Evolutionary conservation across 139 green algal genomes (phyloP), one percentile per base, ranked within the genome.

Genomic region (Chlamydomonas sp.): DNA sequence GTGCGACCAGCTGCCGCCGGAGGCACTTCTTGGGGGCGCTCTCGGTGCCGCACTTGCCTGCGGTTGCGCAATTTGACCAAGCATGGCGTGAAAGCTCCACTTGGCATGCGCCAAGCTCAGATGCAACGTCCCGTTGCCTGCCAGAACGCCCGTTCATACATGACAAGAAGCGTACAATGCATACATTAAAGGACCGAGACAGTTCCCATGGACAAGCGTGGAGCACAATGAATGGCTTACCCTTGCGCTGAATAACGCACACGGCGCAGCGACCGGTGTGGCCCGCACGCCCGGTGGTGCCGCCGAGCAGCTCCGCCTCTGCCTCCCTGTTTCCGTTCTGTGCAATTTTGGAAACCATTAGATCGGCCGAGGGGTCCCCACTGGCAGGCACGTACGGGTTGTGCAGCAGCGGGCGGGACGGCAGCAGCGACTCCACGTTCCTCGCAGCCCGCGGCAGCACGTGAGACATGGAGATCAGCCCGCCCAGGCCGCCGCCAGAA

Each of bases 1-100:
- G 74, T 0, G 83, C 83, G 1, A 87, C 83, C 62, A 86, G 61
- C 85, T 91, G 84, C 0, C 91, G 83, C 12, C 93, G 89, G 64
- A 95, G 89, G 89, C 94, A 96, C 83, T 93, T 93, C 67, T 86
- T 87, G 5, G 92, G 92, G 7, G 94, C 94, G 1, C 85, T 91
- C 63, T 92, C 84, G 15, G 92, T 96, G 66, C 94, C 94, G 79
- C 94, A 96, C 78, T 93, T 94, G 75, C 94, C 94, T 87, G 71
- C 62, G 49, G 5, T 9, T 6, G 14, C 12, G 49, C 14, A 10
- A 8, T 5, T 31, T 5, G 73, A 1, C 8, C 3, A 10, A 14
- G 9, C 7, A 14, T 20, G 67, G 67, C 10, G 67, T 9, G 67
- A 5, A 73, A 6, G 63, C 6, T n/a, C n/a, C n/a, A n/a, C n/a